Base-by-base conservation (phyloP, 768 basidiomycete species). In the Phlebiopsis flavidoalba region DNA sequence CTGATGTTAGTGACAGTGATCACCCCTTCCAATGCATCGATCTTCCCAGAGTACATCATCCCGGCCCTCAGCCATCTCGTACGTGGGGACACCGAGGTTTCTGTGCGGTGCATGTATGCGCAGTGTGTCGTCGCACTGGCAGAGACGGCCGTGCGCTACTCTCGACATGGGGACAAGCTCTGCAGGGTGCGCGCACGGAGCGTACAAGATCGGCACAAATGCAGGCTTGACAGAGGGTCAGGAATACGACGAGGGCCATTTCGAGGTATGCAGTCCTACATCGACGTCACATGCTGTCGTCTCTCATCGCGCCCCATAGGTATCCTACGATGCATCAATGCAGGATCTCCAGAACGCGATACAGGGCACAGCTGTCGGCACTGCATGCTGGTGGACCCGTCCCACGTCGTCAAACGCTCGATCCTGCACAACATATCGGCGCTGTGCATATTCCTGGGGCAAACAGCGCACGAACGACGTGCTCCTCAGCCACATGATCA, bases 1-100 rank as follows among this genome's bases (percentile, higher is more conserved):
- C 64, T 82, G 50, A 80, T 81, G 71, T 72, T 84, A n/a, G 88
- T 91, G 33, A 84, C 83, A 1, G 86, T 87, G 8, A 91, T 93
- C 57, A 82, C 83, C 3, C 81, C 81, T 6, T 80, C 80, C 0
- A 83, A 83, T 53, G 77, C 78, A 70, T 69, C 91, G 8, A 91
- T 98, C 24, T 90, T 98, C 68, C 91, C 95, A 0, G 95, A 98
- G 72, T 99, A 98, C 71, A 90, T 98, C 65, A 85, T 98, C 31
- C 95, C 95, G 1, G 92, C 97, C 68, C 83, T 93, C 67, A 83
- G 84, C 37, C 86, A 93, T 63, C 80, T 99, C 7, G 83, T 89
- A 0, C 82, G 85, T 53, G 6, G 6, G 26, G 97, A 98, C 69
- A 78, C 87, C 0, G 95, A 98, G 65, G 81, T 93, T 0, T 88